Evolutionary conservation across 805 yeast species (phyloP).

Genomic region (Saccharomycopsis selenospora): DNA sequence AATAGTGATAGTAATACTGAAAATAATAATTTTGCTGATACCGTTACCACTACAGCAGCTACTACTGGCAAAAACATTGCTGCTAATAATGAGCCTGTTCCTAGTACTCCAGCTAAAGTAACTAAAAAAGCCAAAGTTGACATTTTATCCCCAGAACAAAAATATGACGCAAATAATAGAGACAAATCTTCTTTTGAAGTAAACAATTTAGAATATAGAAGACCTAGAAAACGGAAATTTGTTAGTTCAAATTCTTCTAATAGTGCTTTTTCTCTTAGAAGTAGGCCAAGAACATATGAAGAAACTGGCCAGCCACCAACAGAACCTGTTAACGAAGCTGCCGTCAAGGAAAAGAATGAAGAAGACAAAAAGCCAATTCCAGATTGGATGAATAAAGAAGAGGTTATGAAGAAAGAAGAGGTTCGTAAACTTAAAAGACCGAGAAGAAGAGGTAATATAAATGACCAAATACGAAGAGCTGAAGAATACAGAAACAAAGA

Average conservation of each 20-base stretch:
- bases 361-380: neutral
- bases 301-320: neutral
- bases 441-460: conserved; percentile 26
- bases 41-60: too few relatives aligned
- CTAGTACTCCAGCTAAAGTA: too few relatives aligned
- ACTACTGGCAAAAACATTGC: too few relatives aligned
- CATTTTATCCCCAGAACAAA: too few relatives aligned
- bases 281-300: neutral
- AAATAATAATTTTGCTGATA: too few relatives aligned
- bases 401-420: neutral
- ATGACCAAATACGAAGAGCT: conserved; percentile 7
- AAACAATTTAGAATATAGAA: neutral
- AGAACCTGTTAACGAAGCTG: conserved; percentile 10
- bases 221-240: neutral
- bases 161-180: too few relatives aligned
- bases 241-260: neutral
- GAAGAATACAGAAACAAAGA: conserved; percentile 22
- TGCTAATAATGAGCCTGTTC: too few relatives aligned
- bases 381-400: neutral
- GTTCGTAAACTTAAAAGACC: conserved; percentile 15
- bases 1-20: too few relatives aligned
- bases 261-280: neutral
- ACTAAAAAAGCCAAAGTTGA: too few relatives aligned
- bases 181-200: neutral
- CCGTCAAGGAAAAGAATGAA: conserved; percentile 1